Percentiles rank a stretch among this genome's conserved stretches.
phyloP scores from a whole-genome alignment of 768 basidiomycete species.

The Amyloporia xantha region DNA sequence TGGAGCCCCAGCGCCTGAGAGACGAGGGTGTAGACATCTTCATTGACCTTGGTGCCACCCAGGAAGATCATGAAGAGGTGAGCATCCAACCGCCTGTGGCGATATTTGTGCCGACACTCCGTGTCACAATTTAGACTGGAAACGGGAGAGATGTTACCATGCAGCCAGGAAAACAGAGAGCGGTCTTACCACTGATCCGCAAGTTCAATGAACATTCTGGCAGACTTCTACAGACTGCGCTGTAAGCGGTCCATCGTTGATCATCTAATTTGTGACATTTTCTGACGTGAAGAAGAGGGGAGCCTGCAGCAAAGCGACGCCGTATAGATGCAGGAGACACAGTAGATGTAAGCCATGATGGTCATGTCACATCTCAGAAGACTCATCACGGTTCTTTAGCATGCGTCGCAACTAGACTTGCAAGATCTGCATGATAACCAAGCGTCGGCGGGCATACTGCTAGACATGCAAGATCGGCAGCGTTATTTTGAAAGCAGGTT shows the following conservation, averaged over 20 bases:
- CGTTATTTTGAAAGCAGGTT: conserved; percentile 71
- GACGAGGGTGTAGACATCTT: conserved; percentile 68
- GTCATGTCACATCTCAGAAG: background rate
- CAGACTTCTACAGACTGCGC: conserved; percentile 70
- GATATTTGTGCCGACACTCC: too few relatives aligned
- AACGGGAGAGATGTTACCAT: conserved; percentile 91
- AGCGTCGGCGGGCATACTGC: conserved; percentile 56
- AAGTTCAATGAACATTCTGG: conserved; percentile 99
- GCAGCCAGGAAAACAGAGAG: conserved; percentile 87
- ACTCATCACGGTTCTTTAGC: conserved; percentile 12
- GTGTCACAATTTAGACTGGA: conserved; percentile 52
- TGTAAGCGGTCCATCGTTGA: conserved; percentile 42
- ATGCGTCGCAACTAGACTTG: conserved; percentile 64
- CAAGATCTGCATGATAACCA: conserved; percentile 78
- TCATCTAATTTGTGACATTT: background rate
- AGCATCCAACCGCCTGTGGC: too few relatives aligned
- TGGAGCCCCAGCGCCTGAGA: conserved; percentile 70
- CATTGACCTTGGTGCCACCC: conserved; percentile 81
- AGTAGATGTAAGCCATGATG: conserved; percentile 36
- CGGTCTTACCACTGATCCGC: conserved; percentile 85
- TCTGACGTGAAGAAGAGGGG: conserved; percentile 36
- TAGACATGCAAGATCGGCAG: conserved; percentile 85
- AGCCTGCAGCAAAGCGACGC: conserved; percentile 52
- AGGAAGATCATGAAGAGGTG: conserved; percentile 91
- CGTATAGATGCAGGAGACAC: conserved; percentile 35